phyloP scores from a whole-genome alignment of 306 rosid species.

The Malus domestica region DNA sequence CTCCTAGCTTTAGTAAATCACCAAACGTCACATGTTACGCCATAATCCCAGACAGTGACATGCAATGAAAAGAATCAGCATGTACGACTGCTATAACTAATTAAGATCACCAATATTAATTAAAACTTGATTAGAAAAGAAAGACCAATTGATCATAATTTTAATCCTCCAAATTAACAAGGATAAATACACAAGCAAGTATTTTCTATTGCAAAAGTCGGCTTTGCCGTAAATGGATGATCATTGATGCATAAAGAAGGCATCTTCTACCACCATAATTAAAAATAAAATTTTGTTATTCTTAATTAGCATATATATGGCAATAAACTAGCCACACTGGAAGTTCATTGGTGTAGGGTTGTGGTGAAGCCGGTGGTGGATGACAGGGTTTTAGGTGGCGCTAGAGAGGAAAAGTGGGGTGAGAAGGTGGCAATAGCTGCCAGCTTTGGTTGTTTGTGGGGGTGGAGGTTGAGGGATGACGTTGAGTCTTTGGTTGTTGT shows the following conservation, averaged over 20 bases:
- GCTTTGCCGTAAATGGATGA: neutral
- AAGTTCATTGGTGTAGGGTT: conserved; percentile 47
- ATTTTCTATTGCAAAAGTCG: neutral
- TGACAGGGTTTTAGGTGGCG: conserved; percentile 49
- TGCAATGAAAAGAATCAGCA: neutral
- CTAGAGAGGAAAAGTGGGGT: conserved; percentile 40
- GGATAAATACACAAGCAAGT: neutral
- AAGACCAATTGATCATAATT: neutral
- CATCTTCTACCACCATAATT: neutral
- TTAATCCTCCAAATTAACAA: neutral
- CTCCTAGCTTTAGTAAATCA: no score
- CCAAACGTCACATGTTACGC: no score
- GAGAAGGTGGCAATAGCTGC: conserved; percentile 44
- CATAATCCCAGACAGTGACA: neutral
- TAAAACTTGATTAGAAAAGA: neutral
- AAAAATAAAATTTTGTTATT: no score
- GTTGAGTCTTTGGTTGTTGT: no score
- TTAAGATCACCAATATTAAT: no score
- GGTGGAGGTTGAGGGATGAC: no score
- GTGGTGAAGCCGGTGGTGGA: conserved; percentile 88
- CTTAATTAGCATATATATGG: neutral
- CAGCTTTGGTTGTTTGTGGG: conserved; percentile 49
- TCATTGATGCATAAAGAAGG: neutral
- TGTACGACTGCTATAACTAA: neutral
- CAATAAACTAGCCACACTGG: neutral